Evolutionary conservation across 768 basidiomycete genomes (phyloP), one percentile per base, ranked within the genome.

Genomic region (Trametes cubensis): DNA sequence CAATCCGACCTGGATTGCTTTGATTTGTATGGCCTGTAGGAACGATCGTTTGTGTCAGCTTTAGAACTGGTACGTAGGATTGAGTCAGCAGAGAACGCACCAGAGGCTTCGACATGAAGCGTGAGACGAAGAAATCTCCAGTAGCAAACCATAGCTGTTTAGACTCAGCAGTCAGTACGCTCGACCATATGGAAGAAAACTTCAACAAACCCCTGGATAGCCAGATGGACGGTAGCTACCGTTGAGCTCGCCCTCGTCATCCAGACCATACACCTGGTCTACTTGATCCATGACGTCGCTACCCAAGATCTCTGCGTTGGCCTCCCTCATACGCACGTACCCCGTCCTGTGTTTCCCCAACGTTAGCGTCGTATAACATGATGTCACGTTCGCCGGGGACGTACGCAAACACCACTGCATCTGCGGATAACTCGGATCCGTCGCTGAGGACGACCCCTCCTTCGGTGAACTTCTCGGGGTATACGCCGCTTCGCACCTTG

Each of bases 401-500:
- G n/a, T 26, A 71, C 23, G 71, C 74, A 44, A 73, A 70, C 38
- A 72, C 30, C 18, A 74, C 63, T 14, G 69, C 66, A 62, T 74
- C 72, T 1, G 70, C 71, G 5, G 60, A 17, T 0, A 72, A 46
- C 53, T 69, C 62, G 17, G 57, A 63, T 1, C 68, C 72, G 42
- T 75, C 68, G 13, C 52, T 63, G 51, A 71, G 59, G 26, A 47
- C 34, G 8, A 73, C 23, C 6, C 69, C 67, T 20, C 50, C 60
- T 23, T 71, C 42, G 1, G 70, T 75, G 63, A 78, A 76, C 17
- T 55, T 54, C 30, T 59, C 64, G 18, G 75, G 59, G n/a, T 46
- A 54, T 7, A 69, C 60, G 25, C 78, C 78, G 55, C 73, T 75
- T 71, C 79, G 83, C 66, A 84, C 68, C 67, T 82, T 83, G 76